These are phyloP conservation scores for Eragrostis curvula DNA, from an alignment of 176 grass and related monocot genomes.

Conservation along the genomic window DNA sequence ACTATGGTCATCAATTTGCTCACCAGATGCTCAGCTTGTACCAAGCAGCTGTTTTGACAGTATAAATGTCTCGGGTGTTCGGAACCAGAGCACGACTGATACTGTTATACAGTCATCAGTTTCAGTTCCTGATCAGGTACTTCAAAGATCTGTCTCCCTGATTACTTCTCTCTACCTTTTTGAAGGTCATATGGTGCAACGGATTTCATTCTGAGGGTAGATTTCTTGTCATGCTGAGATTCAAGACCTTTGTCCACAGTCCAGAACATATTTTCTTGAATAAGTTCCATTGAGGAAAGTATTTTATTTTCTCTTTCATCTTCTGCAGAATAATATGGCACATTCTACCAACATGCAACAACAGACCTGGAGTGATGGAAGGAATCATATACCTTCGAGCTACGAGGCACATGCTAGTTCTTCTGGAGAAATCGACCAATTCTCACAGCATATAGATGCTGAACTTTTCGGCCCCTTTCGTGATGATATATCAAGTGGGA, in stretches of 20 bases:
- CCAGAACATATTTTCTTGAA: background rate
- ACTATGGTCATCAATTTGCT: conserved; percentile 50
- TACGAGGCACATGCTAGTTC: background rate
- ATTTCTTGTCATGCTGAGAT: conserved; percentile 20
- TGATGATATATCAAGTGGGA: background rate
- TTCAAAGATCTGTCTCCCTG: background rate
- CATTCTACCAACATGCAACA: conserved; percentile 7
- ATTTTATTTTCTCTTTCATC: background rate
- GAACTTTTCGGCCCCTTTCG: conserved; percentile 29
- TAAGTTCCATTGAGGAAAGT: background rate
- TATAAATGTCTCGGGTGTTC: background rate
- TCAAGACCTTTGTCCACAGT: background rate
- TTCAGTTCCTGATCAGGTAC: conserved; percentile 45
- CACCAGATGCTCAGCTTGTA: conserved; percentile 33
- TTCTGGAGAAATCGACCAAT: background rate
- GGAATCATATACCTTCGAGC: background rate
- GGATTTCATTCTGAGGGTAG: background rate
- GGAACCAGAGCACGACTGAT: background rate
- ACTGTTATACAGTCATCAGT: too few species aligned
- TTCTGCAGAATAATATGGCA: conserved; percentile 21
- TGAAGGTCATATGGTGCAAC: conserved; percentile 36
- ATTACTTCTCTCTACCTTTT: background rate
- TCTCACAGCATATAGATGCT: too few species aligned
- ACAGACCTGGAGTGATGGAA: background rate
- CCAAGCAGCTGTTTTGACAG: conserved; percentile 24